Evolutionary conservation across 345 rosid species (phyloP), one percentile per base, ranked within the genome.

Genomic region (Punica granatum): DNA sequence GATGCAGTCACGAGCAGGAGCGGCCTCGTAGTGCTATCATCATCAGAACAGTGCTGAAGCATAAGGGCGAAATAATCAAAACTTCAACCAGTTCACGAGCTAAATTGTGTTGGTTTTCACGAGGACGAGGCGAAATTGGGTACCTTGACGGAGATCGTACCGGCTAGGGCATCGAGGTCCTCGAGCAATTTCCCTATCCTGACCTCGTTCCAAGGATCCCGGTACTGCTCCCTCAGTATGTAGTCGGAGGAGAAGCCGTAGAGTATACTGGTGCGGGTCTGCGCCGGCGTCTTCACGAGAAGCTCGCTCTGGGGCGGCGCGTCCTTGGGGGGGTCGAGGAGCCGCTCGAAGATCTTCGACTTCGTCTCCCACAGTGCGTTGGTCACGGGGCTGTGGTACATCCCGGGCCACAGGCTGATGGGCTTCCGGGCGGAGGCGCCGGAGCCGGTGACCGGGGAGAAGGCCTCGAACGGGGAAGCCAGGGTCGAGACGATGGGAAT

Each of bases 161-260:
- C 96, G 43, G 96, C 96, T 59, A 88, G 83, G 76, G 95, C 96
- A 81, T 91, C 97, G 72, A 88, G 96, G 70, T 91, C 97, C 75
- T 91, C 96, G 16, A 88, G 91, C 87, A 91, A 74, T 56, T 85
- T 91, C 63, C 96, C 96, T 53, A 91, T 82, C 35, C 97, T 76
- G 70, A 91, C 91, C 80, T 91, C 97, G 77, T 88, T 88, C 92
- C 97, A 88, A 23, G 96, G 92, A 82, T 91, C 96, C 63, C 92
- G 75, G 64, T 91, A 91, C 77, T 88, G 96, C 78, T 91, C 95
- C 25, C 97, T 76, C 58, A 88, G 74, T 6, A 83, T 83, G 70
- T 74, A 80, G 72, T 91, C 96, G 68, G 80, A 66, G 18, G 96
- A 91, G 75, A 91, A 87, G 54, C 72, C 77, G 77, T 89, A 91